phyloP scores from a whole-genome alignment of 1,284 basidiomycete genomes.

The Malassezia caprae region DNA sequence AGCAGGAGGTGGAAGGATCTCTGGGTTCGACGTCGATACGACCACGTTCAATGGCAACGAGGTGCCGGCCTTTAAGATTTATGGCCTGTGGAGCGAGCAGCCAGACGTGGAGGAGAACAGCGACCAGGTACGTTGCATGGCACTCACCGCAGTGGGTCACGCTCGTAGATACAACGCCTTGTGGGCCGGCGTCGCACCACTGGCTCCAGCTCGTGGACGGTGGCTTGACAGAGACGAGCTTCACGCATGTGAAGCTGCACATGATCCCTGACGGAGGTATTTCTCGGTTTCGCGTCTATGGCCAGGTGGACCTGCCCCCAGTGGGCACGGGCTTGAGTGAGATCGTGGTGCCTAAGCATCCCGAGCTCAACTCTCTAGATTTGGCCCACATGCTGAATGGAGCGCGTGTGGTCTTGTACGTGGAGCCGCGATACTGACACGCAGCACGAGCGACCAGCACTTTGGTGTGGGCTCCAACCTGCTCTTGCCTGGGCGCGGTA shows the following conservation, averaged over 20 bases:
- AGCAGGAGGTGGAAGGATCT: constrained; percentile 56
- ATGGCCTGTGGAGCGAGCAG: constrained; percentile 26
- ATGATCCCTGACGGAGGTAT: constrained; percentile 92
- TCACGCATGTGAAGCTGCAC: constrained; percentile 78
- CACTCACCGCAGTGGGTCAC: constrained; percentile 24
- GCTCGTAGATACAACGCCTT: constrained; percentile 32
- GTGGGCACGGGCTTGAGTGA: constrained; percentile 47
- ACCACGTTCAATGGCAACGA: constrained; percentile 95
- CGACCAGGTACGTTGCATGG: background rate
- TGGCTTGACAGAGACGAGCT: constrained; percentile 48
- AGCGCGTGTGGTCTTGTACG: constrained; percentile 61
- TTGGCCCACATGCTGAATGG: constrained; percentile 83
- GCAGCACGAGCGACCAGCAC: constrained; percentile 65
- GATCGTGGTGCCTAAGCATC: constrained; percentile 41
- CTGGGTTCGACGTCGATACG: constrained; percentile 91
- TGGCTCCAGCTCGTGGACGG: constrained; percentile 57
- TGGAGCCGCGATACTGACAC: background rate
- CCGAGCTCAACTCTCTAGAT: constrained; percentile 55
- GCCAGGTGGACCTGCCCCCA: constrained; percentile 31
- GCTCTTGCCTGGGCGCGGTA: constrained; percentile 75
- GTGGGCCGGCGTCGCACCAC: constrained; percentile 71
- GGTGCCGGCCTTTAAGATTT: constrained; percentile 40
- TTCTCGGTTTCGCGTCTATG: constrained; percentile 50
- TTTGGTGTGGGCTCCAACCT: constrained; percentile 85
- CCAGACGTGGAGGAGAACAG: background rate